A percentile compares a stretch with the other conserved stretches of the same genome.
Evolutionary conservation across 139 green algal genomes (phyloP).

Genomic region (Ettlia oleoabundans): DNA sequence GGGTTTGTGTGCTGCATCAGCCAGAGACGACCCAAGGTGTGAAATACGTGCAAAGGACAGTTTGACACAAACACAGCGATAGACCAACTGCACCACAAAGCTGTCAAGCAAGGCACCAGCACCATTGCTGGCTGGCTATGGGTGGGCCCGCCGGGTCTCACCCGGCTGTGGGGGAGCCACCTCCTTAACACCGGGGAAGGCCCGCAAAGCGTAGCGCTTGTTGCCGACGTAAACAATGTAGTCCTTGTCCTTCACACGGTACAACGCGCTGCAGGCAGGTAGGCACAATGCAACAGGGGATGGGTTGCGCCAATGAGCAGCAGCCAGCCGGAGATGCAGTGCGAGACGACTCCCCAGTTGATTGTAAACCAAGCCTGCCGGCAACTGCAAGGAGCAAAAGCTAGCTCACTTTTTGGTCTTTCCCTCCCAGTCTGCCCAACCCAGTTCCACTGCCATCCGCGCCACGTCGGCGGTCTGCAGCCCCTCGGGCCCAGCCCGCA

Average conservation of each 20-base stretch:
- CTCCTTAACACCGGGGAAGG: neutral
- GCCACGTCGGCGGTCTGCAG: neutral
- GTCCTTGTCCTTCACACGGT: neutral
- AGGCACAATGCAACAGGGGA: too few species aligned
- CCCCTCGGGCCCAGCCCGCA: neutral
- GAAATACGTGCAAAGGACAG: too few species aligned
- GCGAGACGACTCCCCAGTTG: too few species aligned
- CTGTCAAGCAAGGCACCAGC: too few species aligned
- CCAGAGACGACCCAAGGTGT: neutral
- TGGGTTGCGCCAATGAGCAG: too few species aligned
- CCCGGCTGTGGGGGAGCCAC: neutral
- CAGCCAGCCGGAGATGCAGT: too few species aligned
- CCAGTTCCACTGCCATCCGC: neutral
- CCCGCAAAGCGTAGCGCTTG: neutral
- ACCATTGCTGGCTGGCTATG: too few species aligned
- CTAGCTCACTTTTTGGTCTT: slow-evolving; percentile 5
- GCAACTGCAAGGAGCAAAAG: too few species aligned
- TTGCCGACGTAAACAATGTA: neutral
- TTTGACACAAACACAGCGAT: too few species aligned
- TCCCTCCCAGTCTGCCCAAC: neutral
- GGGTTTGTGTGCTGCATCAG: neutral
- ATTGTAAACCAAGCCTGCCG: too few species aligned
- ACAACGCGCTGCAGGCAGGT: neutral
- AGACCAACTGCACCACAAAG: too few species aligned
- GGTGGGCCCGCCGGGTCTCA: too few species aligned